phyloP scores from a whole-genome alignment of 768 basidiomycete genomes.

The Amanita pallidorosea region DNA sequence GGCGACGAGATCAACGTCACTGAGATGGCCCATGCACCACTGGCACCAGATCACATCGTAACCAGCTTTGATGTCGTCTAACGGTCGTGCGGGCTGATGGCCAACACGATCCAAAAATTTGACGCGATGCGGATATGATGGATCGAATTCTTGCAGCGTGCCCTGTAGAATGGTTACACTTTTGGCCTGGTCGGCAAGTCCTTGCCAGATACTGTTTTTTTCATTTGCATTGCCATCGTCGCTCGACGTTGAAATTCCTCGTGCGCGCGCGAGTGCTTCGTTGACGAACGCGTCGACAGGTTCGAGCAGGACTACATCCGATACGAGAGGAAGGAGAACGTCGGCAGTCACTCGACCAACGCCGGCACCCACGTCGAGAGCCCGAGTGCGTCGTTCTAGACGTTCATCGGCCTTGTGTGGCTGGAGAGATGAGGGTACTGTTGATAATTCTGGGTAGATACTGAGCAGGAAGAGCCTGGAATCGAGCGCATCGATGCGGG shows the following conservation, averaged over 20 bases:
- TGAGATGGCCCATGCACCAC: conserved; percentile 91
- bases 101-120: conserved; percentile 60
- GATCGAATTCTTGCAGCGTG: conserved; percentile 77
- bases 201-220: conserved; percentile 41
- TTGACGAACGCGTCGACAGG: conserved; percentile 73
- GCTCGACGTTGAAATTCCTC: conserved; percentile 11
- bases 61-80: conserved; percentile 38
- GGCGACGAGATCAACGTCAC: conserved; percentile 59
- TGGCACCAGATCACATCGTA: conserved; percentile 97
- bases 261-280: conserved; percentile 45
- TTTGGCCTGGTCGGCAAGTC: conserved; percentile 49
- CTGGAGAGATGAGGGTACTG: conserved; percentile 63
- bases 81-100: conserved; percentile 31
- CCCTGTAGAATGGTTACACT: conserved; percentile 75
- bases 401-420: conserved; percentile 23
- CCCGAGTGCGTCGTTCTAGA: conserved; percentile 36
- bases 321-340: conserved; percentile 81
- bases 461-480: conserved; percentile 82
- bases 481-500: conserved; percentile 82
- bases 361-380: conserved; percentile 90
- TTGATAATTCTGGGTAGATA: conserved; percentile 70
- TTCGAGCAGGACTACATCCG: conserved; percentile 83
- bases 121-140: conserved; percentile 34
- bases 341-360: conserved; percentile 87
- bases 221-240: not conserved